phyloP scores from a whole-genome alignment of 2,329 filamentous ascomycete species.

The Epichloe aotearoae region DNA sequence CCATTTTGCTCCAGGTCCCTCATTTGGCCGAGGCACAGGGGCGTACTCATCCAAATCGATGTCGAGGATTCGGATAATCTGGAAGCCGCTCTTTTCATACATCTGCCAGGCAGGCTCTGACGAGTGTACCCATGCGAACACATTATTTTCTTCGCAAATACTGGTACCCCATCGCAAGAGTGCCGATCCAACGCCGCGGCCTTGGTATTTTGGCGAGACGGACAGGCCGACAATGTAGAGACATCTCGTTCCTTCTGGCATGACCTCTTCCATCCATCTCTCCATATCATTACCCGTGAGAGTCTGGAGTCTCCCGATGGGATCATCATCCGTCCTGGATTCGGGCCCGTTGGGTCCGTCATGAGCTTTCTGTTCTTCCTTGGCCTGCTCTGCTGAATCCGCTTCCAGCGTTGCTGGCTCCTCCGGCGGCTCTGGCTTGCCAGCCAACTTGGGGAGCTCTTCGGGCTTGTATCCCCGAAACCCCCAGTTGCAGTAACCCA shows the following conservation, averaged over 20 bases:
- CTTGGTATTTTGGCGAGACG: slow-evolving; percentile 19
- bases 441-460: slow-evolving; percentile 10
- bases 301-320: slow-evolving; percentile 16
- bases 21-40: slow-evolving; percentile 11
- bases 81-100: slow-evolving; percentile 19
- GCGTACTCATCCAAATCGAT: slow-evolving; percentile 21
- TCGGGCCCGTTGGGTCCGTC: slow-evolving; percentile 1
- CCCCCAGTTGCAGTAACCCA: slow-evolving; percentile 20
- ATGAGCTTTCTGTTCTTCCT: background rate
- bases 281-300: slow-evolving; percentile 19
- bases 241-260: slow-evolving; percentile 19
- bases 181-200: slow-evolving; percentile 18
- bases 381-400: background rate
- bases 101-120: slow-evolving; percentile 18
- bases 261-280: slow-evolving; percentile 17
- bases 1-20: slow-evolving; percentile 16
- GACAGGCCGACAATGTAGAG: slow-evolving; percentile 19
- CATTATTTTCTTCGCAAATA: slow-evolving; percentile 15
- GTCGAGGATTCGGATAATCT: slow-evolving; percentile 15
- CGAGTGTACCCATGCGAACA: slow-evolving; percentile 23
- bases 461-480: slow-evolving; percentile 16
- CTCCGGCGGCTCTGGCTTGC: slow-evolving; percentile 6
- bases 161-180: slow-evolving; percentile 20
- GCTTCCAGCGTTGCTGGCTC: background rate
- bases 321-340: slow-evolving; percentile 9